phyloP scores from a whole-genome alignment of 2,329 filamentous ascomycete species.

The Pyricularia sp. region DNA sequence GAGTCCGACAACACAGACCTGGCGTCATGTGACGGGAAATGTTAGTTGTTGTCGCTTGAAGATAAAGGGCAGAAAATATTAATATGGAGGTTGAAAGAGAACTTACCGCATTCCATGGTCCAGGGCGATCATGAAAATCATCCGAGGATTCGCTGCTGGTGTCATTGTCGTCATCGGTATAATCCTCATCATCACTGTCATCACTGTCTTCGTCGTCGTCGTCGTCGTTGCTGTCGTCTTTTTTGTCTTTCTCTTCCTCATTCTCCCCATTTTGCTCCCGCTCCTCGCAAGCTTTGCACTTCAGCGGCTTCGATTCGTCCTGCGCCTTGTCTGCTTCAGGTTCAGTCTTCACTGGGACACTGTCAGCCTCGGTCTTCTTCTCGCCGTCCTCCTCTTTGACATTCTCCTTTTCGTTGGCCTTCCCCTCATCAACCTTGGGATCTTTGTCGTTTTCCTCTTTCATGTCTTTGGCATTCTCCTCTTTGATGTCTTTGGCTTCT shows the following conservation, averaged over 20 bases:
- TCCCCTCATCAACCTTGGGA: conserved; percentile 5
- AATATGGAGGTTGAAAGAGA: background rate
- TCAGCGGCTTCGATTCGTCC: conserved; percentile 9
- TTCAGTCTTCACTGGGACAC: background rate
- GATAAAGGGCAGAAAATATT: background rate
- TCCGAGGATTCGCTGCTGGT: background rate
- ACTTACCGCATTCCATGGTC: conserved; percentile 26
- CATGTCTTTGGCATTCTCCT: conserved; percentile 9
- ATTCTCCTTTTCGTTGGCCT: conserved; percentile 3
- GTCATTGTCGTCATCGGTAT: background rate
- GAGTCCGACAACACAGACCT: conserved; percentile 22
- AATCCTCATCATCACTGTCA: conserved; percentile 6
- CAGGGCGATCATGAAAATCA: conserved; percentile 4
- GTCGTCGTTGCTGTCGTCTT: background rate
- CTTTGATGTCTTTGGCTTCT: conserved; percentile 9
- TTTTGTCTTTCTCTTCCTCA: conserved; percentile 2
- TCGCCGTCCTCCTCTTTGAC: conserved; percentile 3
- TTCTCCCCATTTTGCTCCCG: background rate
- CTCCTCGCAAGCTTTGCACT: conserved; percentile 6
- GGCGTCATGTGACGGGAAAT: background rate
- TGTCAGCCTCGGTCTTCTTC: background rate
- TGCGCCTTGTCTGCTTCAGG: background rate
- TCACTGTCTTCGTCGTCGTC: conserved; percentile 4
- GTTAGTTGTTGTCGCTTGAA: background rate
- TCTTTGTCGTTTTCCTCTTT: conserved; percentile 7